Base-by-base conservation (phyloP, 2,329 filamentous ascomycete species). In the Furcasterigmium sp. region DNA sequence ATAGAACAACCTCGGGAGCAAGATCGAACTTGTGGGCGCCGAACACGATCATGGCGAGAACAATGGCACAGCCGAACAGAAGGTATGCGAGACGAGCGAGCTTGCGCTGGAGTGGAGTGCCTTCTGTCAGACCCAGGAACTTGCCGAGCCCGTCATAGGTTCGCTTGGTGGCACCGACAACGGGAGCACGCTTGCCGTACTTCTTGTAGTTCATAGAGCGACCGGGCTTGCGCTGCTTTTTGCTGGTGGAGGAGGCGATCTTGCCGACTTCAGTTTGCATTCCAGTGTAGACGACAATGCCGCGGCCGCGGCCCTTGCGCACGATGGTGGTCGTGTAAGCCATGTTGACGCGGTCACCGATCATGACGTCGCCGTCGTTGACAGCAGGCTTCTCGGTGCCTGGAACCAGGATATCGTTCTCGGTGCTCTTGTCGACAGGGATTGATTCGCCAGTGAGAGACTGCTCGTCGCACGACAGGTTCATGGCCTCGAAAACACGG, bases 61-160 rank as follows among this genome's bases (percentile, higher is more conserved):
- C 56, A 10, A 79, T 59, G n/a, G 76, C 87, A 47, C 86, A 82
- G 37, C 76, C 81, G 56, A 91, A 90, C 3, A 93, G 77, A 8
- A 86, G 67, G 44, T 90, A 84, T 10, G 87, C 87, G 46, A 93
- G 73, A 53, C 86, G 85, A 46, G 84, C 85, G 40, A 93, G 70
- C 63, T 87, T 90, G 50, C 83, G 78, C 63, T 91, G 86, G 39
- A 93, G 69, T 3, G 87, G 87, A 3, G 87, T 93, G 23, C 87
- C 87, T 46, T 82, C 73, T 4, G 72, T 75, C 20, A 80, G 57
- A 39, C 76, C 80, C 42, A 84, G 70, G 52, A 83, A 80, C 59
- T 78, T 76, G 51, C 75, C 75, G 36, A 74, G 51, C 15, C 69
- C 62, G 51, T 75, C 69, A 45, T 70, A 74, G 23, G 63, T 62